Evolutionary conservation across 352 stramenopile species (phyloP), one percentile per base, ranked within the genome.

Genomic region (Phytophthora fragariaefolia): DNA sequence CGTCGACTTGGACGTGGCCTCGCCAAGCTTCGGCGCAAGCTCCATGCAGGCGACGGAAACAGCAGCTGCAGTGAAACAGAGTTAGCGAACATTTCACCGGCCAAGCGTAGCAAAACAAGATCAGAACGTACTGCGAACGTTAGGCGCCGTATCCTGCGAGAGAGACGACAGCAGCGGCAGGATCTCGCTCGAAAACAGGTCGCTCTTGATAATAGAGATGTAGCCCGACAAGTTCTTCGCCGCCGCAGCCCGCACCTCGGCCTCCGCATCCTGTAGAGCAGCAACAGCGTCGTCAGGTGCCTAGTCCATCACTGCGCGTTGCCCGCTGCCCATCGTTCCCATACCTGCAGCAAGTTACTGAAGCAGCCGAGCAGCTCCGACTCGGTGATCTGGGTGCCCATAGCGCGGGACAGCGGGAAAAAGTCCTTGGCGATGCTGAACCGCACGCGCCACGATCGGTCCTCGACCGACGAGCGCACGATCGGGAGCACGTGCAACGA

Each of bases 381-480:
- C 76, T 97, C 89, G 32, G 80, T 88, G 64, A 91, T 92, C 70
- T 93, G 83, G 40, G 62, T 71, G 56, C 82, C 87, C 76, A 94
- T 96, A 22, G 87, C 83, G 45, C 86, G 76, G 32, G 86, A 92
- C 7, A 95, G 81, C 48, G 88, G 88, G 46, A 91, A 95, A 69
- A 98, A 98, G 32, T 93, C 78, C 77, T 98, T 98, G 17, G 94
- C 89, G 51, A 98, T 88, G 76, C 95, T 98, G 66, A 98, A 95
- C 52, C 95, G 90, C 34, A 98, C 94, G 66, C 94, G 84, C 95
- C 95, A 97, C 79, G 69, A 98, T 66, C 85, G 90, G 71, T 89
- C 91, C 75, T 89, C 92, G 55, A 91, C 83, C 46, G 73, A 95
- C 63, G 74, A 79, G 49, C 86, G 84, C 43, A 94, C 85, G 53